Evolutionary conservation across 257 asterid genomes (phyloP), one percentile per base, ranked within the genome.

Genomic region (Buddleja alternifolia): DNA sequence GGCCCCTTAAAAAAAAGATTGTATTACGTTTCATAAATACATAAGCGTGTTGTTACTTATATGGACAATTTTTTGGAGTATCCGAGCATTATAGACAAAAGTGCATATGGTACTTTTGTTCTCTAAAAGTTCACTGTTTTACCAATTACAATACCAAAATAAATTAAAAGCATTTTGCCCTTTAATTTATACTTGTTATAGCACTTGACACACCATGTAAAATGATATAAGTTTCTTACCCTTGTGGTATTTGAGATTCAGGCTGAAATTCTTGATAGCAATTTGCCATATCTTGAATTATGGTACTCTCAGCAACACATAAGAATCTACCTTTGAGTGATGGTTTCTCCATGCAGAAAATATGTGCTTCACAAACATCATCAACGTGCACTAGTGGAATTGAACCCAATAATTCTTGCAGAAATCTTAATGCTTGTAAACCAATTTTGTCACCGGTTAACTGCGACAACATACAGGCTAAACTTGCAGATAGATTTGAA

Each of bases 331-430:
- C 83, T 57, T 23, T 40, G 14, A 70, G 32, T 36, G 37, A n/a
- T n/a, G n/a, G n/a, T 52, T 32, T 25, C 69, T 78, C 77, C n/a
- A 78, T 41, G 58, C 73, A 59, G 24, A 78, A 78, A 66, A 78
- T 66, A 4, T 73, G 79, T 8, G 83, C 77, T 37, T 70, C 77
- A 45, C 79, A 69, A 1, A 78, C 77, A 73, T 78, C 80, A 6
- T 78, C 77, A 65, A 78, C 58, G 25, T 78, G 82, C 10, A 73
- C 57, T 14, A 69, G 3, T 8, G 77, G 82, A 52, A 73, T 24
- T 51, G 72, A 73, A 7, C 79, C 76, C n/a, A 47, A 7, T 32
- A 73, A 36, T 11, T 74, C 83, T 66, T 78, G 80, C n/a, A 73
- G 6, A 48, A 69, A 78, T 39, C 21, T 70, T 19, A 75, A 16